Conservation (phyloP, 768 basidiomycete species). For the Clitopilus hobsonii region DNA sequence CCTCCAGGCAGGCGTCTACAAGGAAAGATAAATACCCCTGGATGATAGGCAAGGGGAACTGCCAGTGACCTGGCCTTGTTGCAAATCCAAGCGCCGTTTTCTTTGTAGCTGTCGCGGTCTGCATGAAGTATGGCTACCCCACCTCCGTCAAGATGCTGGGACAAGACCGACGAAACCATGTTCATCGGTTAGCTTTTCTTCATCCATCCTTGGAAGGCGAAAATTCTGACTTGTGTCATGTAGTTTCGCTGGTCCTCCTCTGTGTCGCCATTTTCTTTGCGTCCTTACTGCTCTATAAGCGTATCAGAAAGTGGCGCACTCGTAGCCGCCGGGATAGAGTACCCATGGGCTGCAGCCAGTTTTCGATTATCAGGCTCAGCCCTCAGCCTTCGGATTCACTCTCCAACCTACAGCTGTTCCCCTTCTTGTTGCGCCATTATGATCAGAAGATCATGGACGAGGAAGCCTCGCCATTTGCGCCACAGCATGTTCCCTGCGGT, state of each 20-base stretch:
- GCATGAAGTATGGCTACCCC: background rate
- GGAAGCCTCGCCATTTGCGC: background rate
- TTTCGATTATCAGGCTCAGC: background rate
- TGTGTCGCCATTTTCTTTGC: background rate
- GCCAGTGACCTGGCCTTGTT: too few species aligned
- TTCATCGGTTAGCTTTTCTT: background rate
- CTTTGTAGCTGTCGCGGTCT: too few species aligned
- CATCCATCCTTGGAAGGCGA: too few species aligned
- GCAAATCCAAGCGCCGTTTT: background rate
- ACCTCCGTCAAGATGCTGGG: background rate
- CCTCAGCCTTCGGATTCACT: background rate
- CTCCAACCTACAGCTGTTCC: background rate
- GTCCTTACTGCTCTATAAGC: background rate
- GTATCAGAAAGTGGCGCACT: background rate
- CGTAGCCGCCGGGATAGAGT: background rate
- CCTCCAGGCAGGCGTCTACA: too few species aligned
- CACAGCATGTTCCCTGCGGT: background rate
- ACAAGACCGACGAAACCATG: background rate
- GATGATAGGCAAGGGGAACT: too few species aligned
- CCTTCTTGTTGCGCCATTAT: background rate
- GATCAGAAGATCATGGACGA: background rate
- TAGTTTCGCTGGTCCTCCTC: background rate
- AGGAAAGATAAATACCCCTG: too few species aligned
- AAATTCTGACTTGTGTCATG: too few species aligned
- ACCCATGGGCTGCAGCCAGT: background rate